Conservation (phyloP, 495 filamentous ascomycete species). For the Penicillium subrubescens region DNA sequence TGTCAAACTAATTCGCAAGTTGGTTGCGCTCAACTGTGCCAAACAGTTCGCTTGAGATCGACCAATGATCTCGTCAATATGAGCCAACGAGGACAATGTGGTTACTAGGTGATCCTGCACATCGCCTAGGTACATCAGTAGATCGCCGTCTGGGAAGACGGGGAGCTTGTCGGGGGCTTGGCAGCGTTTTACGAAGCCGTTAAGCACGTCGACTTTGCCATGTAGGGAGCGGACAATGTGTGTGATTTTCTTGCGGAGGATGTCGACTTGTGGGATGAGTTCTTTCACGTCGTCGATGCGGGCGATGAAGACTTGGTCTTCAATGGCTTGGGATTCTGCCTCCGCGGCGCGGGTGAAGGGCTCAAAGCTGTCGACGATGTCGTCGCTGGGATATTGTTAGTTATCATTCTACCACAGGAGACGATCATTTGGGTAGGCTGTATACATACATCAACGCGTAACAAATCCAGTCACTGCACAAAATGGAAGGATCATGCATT, state of each 20-base stretch:
- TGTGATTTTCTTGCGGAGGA: slow-evolving; percentile 87
- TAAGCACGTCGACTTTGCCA: slow-evolving; percentile 92
- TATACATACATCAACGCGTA: slow-evolving; percentile 84
- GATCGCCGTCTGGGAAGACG: slow-evolving; percentile 84
- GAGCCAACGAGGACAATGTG: slow-evolving; percentile 83
- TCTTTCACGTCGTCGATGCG: slow-evolving; percentile 77
- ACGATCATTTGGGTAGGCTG: background rate
- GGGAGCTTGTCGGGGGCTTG: slow-evolving; percentile 76
- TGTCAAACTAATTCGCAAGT: slow-evolving; percentile 70
- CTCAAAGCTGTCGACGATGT: slow-evolving; percentile 91
- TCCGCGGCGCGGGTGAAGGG: slow-evolving; percentile 79
- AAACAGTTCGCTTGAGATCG: slow-evolving; percentile 89
- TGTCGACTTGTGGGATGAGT: slow-evolving; percentile 80
- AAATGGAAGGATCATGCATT: slow-evolving; percentile 79
- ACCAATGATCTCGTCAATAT: slow-evolving; percentile 92
- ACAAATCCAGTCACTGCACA: slow-evolving; percentile 95
- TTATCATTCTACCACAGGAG: slow-evolving; percentile 1
- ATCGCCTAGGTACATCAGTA: slow-evolving; percentile 88
- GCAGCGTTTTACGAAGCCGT: slow-evolving; percentile 95
- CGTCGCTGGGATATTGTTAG: slow-evolving; percentile 60
- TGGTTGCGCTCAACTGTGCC: slow-evolving; percentile 85
- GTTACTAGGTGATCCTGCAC: slow-evolving; percentile 98
- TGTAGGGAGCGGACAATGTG: slow-evolving; percentile 82
- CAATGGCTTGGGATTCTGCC: slow-evolving; percentile 80
- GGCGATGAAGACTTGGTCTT: slow-evolving; percentile 87